Conservation (phyloP, 2,329 filamentous ascomycete genomes). For the Chrysosporium keratinophilum region DNA sequence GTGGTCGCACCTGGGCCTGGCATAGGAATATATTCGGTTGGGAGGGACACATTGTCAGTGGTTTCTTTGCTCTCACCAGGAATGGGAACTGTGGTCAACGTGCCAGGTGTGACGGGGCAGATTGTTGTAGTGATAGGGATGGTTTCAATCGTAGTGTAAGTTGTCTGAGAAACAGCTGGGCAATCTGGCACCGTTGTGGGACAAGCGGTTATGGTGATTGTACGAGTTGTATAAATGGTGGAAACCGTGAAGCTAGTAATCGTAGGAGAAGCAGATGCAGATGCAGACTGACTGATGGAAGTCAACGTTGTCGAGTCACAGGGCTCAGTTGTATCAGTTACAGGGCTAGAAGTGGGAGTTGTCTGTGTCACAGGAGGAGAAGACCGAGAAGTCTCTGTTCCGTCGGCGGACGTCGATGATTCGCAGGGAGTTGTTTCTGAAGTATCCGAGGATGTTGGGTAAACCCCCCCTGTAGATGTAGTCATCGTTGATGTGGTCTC, state of each 20-base stretch:
- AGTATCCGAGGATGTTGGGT: background rate
- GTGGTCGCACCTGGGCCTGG: background rate
- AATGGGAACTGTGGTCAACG: background rate
- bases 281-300: background rate
- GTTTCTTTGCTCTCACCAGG: background rate
- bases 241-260: background rate
- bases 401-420: too few relatives aligned
- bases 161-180: constrained; percentile 1
- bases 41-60: background rate
- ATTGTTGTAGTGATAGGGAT: constrained; percentile 4
- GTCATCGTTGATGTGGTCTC: background rate
- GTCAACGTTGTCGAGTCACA: background rate
- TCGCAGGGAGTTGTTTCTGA: background rate
- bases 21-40: background rate
- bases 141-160: constrained; percentile 5
- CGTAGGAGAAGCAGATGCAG: background rate
- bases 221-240: constrained; percentile 4
- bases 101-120: background rate
- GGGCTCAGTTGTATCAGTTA: background rate
- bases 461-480: background rate
- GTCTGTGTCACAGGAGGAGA: too few relatives aligned
- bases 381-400: background rate
- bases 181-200: background rate
- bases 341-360: background rate
- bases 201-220: constrained; percentile 3